Evolutionary conservation across 768 basidiomycete genomes (phyloP).

Genomic region (Nidula microcarpa): DNA sequence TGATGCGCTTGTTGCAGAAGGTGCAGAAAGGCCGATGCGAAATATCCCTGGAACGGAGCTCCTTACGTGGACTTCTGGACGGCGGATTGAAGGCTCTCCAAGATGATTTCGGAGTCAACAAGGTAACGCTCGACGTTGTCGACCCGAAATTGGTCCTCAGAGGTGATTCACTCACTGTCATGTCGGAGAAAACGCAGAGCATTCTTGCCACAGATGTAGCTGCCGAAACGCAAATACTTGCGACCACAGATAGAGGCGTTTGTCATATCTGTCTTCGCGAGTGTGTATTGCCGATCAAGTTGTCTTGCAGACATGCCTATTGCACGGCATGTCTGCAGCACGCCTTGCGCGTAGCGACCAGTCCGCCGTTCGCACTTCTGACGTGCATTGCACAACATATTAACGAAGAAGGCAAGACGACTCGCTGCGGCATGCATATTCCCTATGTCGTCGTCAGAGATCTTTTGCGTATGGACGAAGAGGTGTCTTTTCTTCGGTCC

Average conservation of each 20-base stretch:
- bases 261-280: conserved; percentile 40
- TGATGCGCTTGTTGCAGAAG: conserved; percentile 35
- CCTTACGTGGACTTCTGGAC: conserved; percentile 34
- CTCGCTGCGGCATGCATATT: conserved; percentile 27
- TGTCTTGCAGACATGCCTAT: conserved; percentile 50
- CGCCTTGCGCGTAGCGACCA: conserved; percentile 29
- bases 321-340: conserved; percentile 47
- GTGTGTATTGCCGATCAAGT: conserved; percentile 25
- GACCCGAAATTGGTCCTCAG: conserved; percentile 36
- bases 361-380: conserved; percentile 22
- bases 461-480: conserved; percentile 31
- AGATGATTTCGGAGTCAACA: conserved; percentile 34
- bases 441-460: conserved; percentile 35
- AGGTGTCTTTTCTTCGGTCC: conserved; percentile 33
- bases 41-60: conserved; percentile 26
- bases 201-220: no score
- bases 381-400: conserved; percentile 31
- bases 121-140: conserved; percentile 39
- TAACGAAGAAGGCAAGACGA: conserved; percentile 5
- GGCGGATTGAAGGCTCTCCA: conserved; percentile 34
- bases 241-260: conserved; percentile 1
- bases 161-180: conserved; percentile 27
- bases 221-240: no score
- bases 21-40: conserved; percentile 30
- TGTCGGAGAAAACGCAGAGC: no score